Evolutionary conservation across 1,139 yeast species (phyloP), one percentile per base, ranked within the genome.

Genomic region (Taphrina communis): DNA sequence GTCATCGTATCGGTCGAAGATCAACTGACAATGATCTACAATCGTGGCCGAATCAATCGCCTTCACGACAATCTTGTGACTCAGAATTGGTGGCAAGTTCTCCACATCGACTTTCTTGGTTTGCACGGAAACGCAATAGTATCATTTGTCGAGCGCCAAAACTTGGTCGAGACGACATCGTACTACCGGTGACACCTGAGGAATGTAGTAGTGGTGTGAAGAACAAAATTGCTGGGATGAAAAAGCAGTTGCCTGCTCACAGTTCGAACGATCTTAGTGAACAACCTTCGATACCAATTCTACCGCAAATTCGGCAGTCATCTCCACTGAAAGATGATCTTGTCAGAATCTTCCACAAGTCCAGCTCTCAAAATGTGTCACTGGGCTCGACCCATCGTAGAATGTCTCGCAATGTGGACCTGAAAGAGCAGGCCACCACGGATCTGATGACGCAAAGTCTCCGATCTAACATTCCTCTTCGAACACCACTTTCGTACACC

Each of bases 291-390:
- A 36, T 38, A 8, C 58, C 58, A 35, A 17, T 35, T n/a, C 21
- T 53, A n/a, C 42, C 58, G 2, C 58, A 31, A 35, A 53, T 53
- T 6, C 58, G 58, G 14, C 58, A 53, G 44, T 53, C 58, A n/a
- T 53, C 42, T 8, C 41, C 42, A 6, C 7, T 35, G 17, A 17
- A 35, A 38, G 58, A 53, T 9, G 36, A 9, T n/a, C 11, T 36
- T 12, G 19, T 17, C 14, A 21, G 42, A n/a, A 38, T 2, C 6
- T 38, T 17, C 4, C 11, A n/a, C 8, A 42, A 17, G 19, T 36
- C 44, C 11, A 17, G 9, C 21, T 17, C 58, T 53, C 58, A 31
- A 8, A 8, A 12, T 11, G 38, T 35, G 17, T n/a, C n/a, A 12
- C 36, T 21, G 2, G 36, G 12, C n/a, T 50, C 53, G 31, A 25